These are phyloP conservation scores for Cantharellus anzutake DNA, from an alignment of 768 basidiomycete species.

Conservation along the genomic window DNA sequence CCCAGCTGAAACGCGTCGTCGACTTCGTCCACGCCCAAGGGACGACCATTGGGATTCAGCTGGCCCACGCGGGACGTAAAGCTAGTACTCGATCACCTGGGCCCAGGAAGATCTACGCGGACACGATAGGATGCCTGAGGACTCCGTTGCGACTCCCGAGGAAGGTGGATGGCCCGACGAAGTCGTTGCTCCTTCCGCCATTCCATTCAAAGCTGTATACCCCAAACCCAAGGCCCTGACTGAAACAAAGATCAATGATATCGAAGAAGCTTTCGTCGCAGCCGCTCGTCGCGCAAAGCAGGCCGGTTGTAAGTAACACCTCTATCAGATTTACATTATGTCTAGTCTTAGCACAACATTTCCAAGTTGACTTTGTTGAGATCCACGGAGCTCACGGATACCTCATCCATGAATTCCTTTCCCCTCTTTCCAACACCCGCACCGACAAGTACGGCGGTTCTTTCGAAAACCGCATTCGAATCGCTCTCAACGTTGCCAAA, in stretches of 20 bases:
- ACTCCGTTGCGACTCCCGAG: conserved; percentile 25
- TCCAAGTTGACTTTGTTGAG: conserved; percentile 28
- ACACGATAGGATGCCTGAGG: conserved; percentile 5
- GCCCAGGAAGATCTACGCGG: conserved; percentile 19
- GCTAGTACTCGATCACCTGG: conserved; percentile 57
- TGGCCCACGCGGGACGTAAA: conserved; percentile 59
- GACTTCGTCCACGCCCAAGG: conserved; percentile 55
- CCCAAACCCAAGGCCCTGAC: conserved; percentile 42
- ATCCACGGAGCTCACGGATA: conserved; percentile 58
- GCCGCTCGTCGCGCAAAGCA: conserved; percentile 35
- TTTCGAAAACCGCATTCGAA: conserved; percentile 54
- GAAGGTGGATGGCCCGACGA: conserved; percentile 49
- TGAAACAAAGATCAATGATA: conserved; percentile 29
- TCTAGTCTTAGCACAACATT: neutral
- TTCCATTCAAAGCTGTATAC: conserved; percentile 34
- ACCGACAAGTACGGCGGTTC: conserved; percentile 55
- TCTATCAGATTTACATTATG: neutral
- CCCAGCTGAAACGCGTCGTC: conserved; percentile 47
- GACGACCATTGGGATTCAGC: conserved; percentile 56
- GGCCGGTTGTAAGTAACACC: conserved; percentile 35
- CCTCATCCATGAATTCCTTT: conserved; percentile 44
- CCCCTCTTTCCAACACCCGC: conserved; percentile 56
- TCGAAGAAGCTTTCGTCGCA: conserved; percentile 42
- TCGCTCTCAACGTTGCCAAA: conserved; percentile 37
- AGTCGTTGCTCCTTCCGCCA: conserved; percentile 44